Base-by-base conservation (phyloP, 2,329 filamentous ascomycete species). In the Paecilomyces dactylethromorphus region DNA sequence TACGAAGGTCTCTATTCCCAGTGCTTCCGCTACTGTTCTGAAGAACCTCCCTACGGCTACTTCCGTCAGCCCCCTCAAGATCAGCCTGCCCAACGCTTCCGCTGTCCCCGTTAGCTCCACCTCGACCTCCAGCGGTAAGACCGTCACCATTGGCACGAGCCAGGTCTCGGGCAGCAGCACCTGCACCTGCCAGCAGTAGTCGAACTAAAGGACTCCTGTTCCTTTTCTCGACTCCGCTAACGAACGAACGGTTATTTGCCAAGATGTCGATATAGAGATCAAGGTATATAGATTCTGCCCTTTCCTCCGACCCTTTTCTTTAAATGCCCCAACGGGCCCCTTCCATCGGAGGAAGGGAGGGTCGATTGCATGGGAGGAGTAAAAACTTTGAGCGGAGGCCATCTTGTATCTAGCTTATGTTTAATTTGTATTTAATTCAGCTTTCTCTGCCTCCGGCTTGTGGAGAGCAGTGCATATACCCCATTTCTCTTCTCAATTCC, bases 71-170 rank as follows among this genome's bases (percentile, higher is more conserved):
- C 63, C 63, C 58, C 49, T 58, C 35, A 29, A 50, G 55, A 39
- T 56, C 33, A 53, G 56, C 51, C 57, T 61, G 54, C 56, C 63
- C 11, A 63, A 62, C 21, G 57, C 61, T 51, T 63, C 63, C 22
- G 60, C 63, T 15, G 6, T 4, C 18, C 56, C 45, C 24, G 31
- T 35, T 55, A 60, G 68, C 53, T 58, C 59, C 35, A 68, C 64
- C 50, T 63, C 67, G 51, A 70, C 64, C 54, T 66, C 71, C 58
- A 52, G 22, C 50, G 39, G 39, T 15, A 45, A 45, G 39, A 21
- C 39, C n/a, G n/a, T 45, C n/a, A 29, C 26, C 4, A n/a, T 45
- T 45, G 39, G 39, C 39, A 18, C 39, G 15, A n/a, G 39, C 39
- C 6, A 45, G 39, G 18, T n/a, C 15, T 12, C 15, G 35, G 8